Evolutionary conservation across 208 protist species (phyloP).

Genomic region (Trypanosoma boissoni): DNA sequence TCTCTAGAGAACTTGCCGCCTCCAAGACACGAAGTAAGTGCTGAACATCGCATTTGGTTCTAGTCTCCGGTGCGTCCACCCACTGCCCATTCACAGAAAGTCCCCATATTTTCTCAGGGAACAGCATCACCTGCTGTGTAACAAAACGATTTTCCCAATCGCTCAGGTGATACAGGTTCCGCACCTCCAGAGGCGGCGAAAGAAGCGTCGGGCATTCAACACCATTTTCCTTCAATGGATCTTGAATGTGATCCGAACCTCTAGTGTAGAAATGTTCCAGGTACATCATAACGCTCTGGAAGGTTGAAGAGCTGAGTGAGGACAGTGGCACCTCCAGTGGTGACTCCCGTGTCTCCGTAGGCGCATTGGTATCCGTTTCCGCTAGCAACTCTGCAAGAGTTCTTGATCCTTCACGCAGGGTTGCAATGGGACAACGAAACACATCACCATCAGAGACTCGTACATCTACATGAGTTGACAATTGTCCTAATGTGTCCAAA

Average conservation of each 20-base stretch:
- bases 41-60: conserved; percentile 21
- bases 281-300: conserved; percentile 60
- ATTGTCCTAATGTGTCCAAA: not conserved
- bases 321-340: conserved; percentile 32
- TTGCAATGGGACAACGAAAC: conserved; percentile 37
- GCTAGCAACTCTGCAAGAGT: conserved; percentile 40
- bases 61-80: conserved; percentile 36
- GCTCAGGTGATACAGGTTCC: conserved; percentile 55
- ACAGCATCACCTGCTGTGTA: conserved; percentile 37
- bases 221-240: not conserved
- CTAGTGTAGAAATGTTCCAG: conserved; percentile 64
- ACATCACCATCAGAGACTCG: conserved; percentile 11
- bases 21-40: conserved; percentile 46
- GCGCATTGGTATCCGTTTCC: conserved; percentile 16
- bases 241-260: not conserved
- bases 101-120: conserved; percentile 15
- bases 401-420: conserved; percentile 33
- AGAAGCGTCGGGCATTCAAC: conserved; percentile 15
- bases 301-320: conserved; percentile 30
- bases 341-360: not conserved
- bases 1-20: conserved; percentile 42
- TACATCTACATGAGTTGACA: not conserved
- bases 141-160: conserved; percentile 63
- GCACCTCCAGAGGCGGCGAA: conserved; percentile 31
- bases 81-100: conserved; percentile 34